Conservation (phyloP, 805 yeast species). For the Hanseniaspora clermontiae region DNA sequence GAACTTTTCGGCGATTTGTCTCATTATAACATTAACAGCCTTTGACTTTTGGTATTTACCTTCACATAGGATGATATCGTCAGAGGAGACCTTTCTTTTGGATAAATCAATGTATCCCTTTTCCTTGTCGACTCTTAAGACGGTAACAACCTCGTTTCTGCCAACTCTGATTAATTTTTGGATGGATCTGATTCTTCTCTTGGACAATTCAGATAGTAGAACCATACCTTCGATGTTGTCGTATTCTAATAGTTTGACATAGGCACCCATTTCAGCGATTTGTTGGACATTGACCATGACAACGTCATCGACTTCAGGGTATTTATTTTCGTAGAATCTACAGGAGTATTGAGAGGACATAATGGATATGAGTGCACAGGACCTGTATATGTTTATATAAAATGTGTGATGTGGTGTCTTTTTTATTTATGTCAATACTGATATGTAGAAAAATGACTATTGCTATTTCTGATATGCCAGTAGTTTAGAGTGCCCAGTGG, state of each 20-base stretch:
- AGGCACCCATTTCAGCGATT: constrained; percentile 99
- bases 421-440: no score
- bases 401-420: neutral
- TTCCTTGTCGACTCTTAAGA: constrained; percentile 93
- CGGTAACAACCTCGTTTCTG: constrained; percentile 95
- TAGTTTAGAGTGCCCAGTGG: no score
- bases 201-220: constrained; percentile 81
- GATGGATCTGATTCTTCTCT: constrained; percentile 97
- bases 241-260: constrained; percentile 87
- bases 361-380: neutral
- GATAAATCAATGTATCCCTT: constrained; percentile 96
- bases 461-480: no score
- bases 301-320: constrained; percentile 97
- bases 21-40: constrained; percentile 93
- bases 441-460: no score
- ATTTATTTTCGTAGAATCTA: constrained; percentile 95
- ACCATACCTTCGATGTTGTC: constrained; percentile 99
- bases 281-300: constrained; percentile 98
- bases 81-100: constrained; percentile 95
- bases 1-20: constrained; percentile 97
- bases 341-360: constrained; percentile 37
- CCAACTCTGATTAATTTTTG: constrained; percentile 97
- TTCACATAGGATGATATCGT: constrained; percentile 93
- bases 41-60: constrained; percentile 93
- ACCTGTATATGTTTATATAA: neutral